A percentile compares a stretch with the other conserved stretches of the same genome.
phyloP scores from a whole-genome alignment of 2,329 filamentous ascomycete genomes.

The Achaetomium macrosporum region DNA sequence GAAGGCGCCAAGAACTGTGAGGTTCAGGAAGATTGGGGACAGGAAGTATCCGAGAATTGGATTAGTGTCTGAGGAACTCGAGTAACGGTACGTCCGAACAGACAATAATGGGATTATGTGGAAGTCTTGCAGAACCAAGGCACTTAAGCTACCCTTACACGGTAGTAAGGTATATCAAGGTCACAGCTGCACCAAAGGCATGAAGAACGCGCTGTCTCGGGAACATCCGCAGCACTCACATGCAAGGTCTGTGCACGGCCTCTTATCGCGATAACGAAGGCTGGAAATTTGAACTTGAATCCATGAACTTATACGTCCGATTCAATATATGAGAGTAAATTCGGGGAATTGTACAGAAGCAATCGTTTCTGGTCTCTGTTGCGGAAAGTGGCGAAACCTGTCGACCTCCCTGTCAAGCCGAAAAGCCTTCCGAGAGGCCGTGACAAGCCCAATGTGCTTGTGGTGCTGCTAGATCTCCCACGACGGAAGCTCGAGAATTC shows the following conservation, averaged over 20 bases:
- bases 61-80: too few relatives aligned
- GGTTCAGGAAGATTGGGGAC: too few relatives aligned
- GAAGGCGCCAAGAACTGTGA: too few relatives aligned
- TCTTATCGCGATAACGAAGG: constrained; percentile 13
- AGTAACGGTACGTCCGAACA: too few relatives aligned
- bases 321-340: not conserved
- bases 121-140: too few relatives aligned
- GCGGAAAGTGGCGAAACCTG: constrained; percentile 5
- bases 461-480: constrained; percentile 15
- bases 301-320: not conserved
- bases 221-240: not conserved
- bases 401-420: constrained; percentile 10
- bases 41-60: too few relatives aligned
- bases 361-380: not conserved
- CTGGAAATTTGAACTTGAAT: constrained; percentile 11
- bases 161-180: too few relatives aligned
- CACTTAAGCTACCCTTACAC: too few relatives aligned
- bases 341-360: not conserved
- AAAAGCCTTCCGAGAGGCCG: constrained; percentile 4
- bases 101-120: too few relatives aligned
- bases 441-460: constrained; percentile 17
- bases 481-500: constrained; percentile 6
- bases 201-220: too few relatives aligned
- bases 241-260: constrained; percentile 1
- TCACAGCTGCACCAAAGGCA: too few relatives aligned